Base-by-base conservation (phyloP, 345 rosid genomes). In the Lepidium africanum region DNA sequence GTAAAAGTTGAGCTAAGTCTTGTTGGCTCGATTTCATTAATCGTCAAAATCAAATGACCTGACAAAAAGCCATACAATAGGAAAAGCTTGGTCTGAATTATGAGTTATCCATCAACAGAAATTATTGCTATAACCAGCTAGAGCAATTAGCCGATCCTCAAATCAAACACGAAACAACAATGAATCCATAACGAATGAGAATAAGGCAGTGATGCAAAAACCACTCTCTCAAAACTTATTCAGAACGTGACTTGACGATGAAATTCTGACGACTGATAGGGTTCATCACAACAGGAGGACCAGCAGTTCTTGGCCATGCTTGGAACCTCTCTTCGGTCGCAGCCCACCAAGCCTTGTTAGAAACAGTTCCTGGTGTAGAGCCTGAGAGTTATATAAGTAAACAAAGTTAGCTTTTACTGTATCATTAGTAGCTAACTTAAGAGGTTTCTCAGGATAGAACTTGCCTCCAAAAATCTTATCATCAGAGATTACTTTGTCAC, bases 291-390 rank as follows among this genome's bases (percentile, higher is more conserved):
- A 90, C 92, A 0, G 98, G 97, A 40, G 94, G 85, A 46, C 98
- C 97, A 30, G 94, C 97, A 46, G 92, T 83, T 15, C 96, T 91
- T 23, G 98, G 98, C 98, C 98, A 93, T 13, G 94, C 90, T 80
- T 86, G 98, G 69, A 93, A 74, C 32, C 59, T 90, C 88, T 87
- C 87, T 79, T 90, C 97, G 7, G 97, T 93, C 59, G 83, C 92
- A 47, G 79, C 87, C 84, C 76, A 65, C 98, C 98, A 90, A 70
- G 56, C 89, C 70, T 90, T 85, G 84, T 74, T 76, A 6, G 90
- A 52, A 39, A 87, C 80, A 56, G 97, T 90, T 12, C 59, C 39
- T 7, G 98, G 96, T 23, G 94, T 92, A 39, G 90, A 72, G 52
- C 98, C 74, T 74, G 69, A 7, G 69, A 9, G 33, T 7, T 45